Base-by-base conservation (phyloP, 805 yeast species). In the Gaillardinia entomophila region DNA sequence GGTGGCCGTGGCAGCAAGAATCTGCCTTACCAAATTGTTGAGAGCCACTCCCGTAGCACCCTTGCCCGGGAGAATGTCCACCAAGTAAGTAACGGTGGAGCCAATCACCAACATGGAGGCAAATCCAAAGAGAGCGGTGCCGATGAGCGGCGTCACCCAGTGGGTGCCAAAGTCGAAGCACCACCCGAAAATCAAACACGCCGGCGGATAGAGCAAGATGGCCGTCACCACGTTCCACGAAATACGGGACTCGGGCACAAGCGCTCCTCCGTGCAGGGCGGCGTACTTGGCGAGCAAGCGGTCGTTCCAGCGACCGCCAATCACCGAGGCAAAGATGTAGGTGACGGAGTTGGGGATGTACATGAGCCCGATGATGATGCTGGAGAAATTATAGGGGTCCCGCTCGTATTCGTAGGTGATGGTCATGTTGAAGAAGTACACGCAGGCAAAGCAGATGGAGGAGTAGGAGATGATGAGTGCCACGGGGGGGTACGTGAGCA, bases 21-120 rank as follows among this genome's bases (percentile, higher is more conserved):
- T 60, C 67, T 78, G 82, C 45, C 96, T 68, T 13, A 81, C 65
- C 35, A 86, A 68, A 49, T 86, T 87, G 48, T 83, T 86, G 31
- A 87, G 54, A 0, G 95, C 95, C 30, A 86, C 84, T 1, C 94
- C 95, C 0, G 95, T 82, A 11, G 95, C 89, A 26, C 95, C 94
- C 46, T 79, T 71, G 0, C 95, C 94, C 0, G 96, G 95, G 28
- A 87, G 65, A 1, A 87, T 76, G 49, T 86, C 96, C 1, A 86
- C 88, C 35, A 86, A 60, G 48, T 85, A 87, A 0, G 95, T 85
- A 3, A 81, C 74, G 0, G 87, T 81, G 6, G 85, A 76, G 3
- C 94, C 92, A 43, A 85, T 84, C 3, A 83, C 75, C 57, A 85
- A 75, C 92, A 86, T 82, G 22, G 85, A 77, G 0, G 90, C 84